Base-by-base conservation (phyloP, 768 basidiomycete genomes). In the Tulasnella sp. region DNA sequence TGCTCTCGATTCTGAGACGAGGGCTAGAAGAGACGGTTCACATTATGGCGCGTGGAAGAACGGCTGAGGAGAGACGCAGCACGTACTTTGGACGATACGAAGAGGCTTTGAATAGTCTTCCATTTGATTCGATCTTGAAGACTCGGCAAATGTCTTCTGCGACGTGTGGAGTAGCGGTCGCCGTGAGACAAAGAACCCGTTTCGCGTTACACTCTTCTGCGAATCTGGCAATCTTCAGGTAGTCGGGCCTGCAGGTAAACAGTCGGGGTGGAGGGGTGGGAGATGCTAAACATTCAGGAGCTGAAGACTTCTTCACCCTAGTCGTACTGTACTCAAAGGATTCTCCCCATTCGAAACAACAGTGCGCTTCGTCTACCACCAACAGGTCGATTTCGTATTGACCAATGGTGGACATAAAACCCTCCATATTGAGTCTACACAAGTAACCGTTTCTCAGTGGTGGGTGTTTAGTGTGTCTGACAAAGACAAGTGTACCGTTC, bases 281-380 rank as follows among this genome's bases (percentile, higher is more conserved):
- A 16, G 48, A 23, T 20, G 48, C 5, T 48, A 10, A 48, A 48
- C 48, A 48, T 48, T 23, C 18, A 48, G 0, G 16, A 20, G 29
- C 67, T 26, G 6, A 20, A 46, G n/a, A 9, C 44, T 16, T n/a
- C 15, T 39, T 39, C 51, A 57, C 35, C n/a, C 46, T 29, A 10
- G 7, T 32, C 75, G 32, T 15, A 80, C 75, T 86, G 32, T 15
- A 80, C 75, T 86, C 85, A 81, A 88, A 87, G 44, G 84, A 85
- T 5, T 85, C 83, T 7, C 86, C 86, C 86, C 87, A 86, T 85
- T 86, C 70, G 3, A 86, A 35, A 35, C 87, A 85, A 80, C 87
- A 88, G 76, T 88, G 87, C 1, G 87, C 86, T 80, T 88, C 87
- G 73, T 88, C 88, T 0, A 89, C 85, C 0, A 88, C 88, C 1